Evolutionary conservation across 2,329 filamentous ascomycete species (phyloP), one percentile per base, ranked within the genome.

Genomic region (Fusarium sp.): DNA sequence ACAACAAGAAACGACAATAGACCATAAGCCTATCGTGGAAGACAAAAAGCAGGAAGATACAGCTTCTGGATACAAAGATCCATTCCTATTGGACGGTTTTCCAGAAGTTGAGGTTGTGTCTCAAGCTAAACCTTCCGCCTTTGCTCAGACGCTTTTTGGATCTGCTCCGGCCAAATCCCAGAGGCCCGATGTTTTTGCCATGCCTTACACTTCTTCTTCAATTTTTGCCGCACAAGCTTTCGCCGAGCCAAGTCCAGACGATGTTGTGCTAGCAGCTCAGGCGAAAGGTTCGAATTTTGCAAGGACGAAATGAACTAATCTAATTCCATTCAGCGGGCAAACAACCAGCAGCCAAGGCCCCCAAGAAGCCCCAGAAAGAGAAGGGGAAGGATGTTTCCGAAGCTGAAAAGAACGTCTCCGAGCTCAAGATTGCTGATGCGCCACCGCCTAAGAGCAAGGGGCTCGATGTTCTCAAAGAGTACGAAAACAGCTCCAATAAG

Each of bases 231-330:
- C 84, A 75, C 83, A 89, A 76, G 88, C 90, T 63, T 98, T 98
- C 82, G 85, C 90, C 84, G 89, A 89, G 78, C 94, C 95, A 58
- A 98, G 94, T 81, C 94, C 94, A 72, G 94, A 98, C 83, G 94
- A 98, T 79, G 83, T 96, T 76, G 92, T 98, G 75, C 86, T 93
- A 68, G 89, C 90, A 79, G 95, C 94, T 73, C 95, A 97, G 85
- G 90, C 90, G 82, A 92, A 94, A 93, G 91, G 92, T 93, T 92
- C 90, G 89, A 86, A 83, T 77, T 84, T 83, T 80, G 79, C 81
- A 76, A 85, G 80, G 78, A 82, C 80, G 78, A 82, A 81, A 73
- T 80, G 80, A 80, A 78, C 81, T 80, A 81, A 82, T 85, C 85
- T 88, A 83, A 88, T 85, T 72, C 76, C 76, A 59, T 79, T 71